Base-by-base conservation (phyloP, 148 eudicot species). In the Polygonum maritimum region DNA sequence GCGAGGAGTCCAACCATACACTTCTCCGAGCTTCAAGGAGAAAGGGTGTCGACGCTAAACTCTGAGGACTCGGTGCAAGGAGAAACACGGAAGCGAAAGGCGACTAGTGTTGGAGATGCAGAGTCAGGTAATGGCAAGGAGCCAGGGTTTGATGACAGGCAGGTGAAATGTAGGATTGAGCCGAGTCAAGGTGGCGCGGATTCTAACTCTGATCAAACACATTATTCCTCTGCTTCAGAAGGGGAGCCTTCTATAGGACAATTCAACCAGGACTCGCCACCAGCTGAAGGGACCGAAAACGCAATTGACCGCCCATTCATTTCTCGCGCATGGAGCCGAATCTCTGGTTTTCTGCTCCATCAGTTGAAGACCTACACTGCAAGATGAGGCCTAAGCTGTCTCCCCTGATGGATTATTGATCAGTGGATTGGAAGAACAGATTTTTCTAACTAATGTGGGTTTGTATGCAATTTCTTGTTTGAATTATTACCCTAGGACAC, bases 171-270 rank as follows among this genome's bases (percentile, higher is more conserved):
- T 7, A 54, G 21, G 58, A 54, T 54, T 54, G 55, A 51, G 16
- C n/a, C 55, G n/a, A 51, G 55, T 13, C 55, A 51, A 15, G 12
- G 69, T 62, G 38, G 38, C 12, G 69, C 33, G 36, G 69, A 3
- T 26, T 62, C 69, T 4, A 33, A 63, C 69, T 44, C 10, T 44
- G 9, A 26, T 26, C 31, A 26, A 26, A 62, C 69, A 26, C 69
- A 62, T 33, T 62, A 62, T 16, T 62, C 69, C 6, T 62, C 69
- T 10, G 69, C 39, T 62, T 62, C 38, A 62, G 69, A 62, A 62
- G 69, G 69, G 6, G 69, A 62, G 39, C 18, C 39, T 12, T 10
- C 12, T 62, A 1, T 18, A 12, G 69, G 5, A 31, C 10, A 26
- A 8, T 31, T 5, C 39, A 62, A 9, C 38, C 39, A 31, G 6